Base-by-base conservation (phyloP, 225 moss, liverwort and hornwort species). In the Physcomitrium patens region DNA sequence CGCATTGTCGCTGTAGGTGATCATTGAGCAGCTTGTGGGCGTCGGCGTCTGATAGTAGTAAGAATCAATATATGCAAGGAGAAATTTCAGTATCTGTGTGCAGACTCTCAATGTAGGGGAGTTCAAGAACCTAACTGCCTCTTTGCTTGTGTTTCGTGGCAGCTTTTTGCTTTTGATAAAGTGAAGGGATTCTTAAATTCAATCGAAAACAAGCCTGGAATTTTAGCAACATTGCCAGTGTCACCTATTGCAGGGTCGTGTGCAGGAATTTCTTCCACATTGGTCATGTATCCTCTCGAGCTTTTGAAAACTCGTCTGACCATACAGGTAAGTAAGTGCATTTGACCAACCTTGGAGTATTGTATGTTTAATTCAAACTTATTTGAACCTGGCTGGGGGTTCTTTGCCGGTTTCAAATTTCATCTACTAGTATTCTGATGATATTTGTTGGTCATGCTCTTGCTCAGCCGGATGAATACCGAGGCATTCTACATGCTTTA, bases 221-320 rank as follows among this genome's bases (percentile, higher is more conserved):
- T 56, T 28, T 69, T 85, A 44, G 85, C 88, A 54, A 59, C 83
- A 60, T 53, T 93, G 65, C 93, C 93, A 28, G 84, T 84, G 68
- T 87, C 93, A 68, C 89, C 93, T 3, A 81, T 93, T 64, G 93
- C 93, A 68, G 93, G 93, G 37, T 82, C 93, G n/a, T 82, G 87
- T 67, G 93, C 93, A 48, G 93, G 93, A 48, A 91, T 93, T 69
- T 87, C 87, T 57, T 91, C 93, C 63, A 93, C 93, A 27, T 27
- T 93, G 62, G 72, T 89, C 76, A 93, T 89, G 89, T 93, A 93
- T 68, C 93, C 93, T 50, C 84, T 93, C 10, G 93, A 93, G 83
- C 89, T 93, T 61, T 65, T 93, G 55, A 93, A 93, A 84, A 93
- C 93, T 70, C 91, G 93, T 27, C 78, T 93, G n/a, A 93, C 93